Evolutionary conservation across 1,284 basidiomycete species (phyloP), one percentile per base, ranked within the genome.

Genomic region (Cryptococcus deneoformans): DNA sequence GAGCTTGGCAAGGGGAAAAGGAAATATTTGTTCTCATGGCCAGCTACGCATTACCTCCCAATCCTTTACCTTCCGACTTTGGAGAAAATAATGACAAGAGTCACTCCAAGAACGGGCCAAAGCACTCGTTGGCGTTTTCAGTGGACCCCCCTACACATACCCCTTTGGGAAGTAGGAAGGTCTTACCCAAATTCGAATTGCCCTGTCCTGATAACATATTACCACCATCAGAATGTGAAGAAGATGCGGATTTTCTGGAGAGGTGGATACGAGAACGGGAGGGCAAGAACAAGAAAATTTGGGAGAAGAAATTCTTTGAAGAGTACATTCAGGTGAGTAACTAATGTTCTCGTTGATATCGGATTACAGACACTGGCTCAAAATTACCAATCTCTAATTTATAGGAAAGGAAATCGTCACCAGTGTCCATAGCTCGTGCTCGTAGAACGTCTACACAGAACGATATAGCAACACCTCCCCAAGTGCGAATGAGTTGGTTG

Each of bases 1-100:
- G 85, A 70, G 88, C 87, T 1, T 80, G 82, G 38, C 93, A 97
- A 73, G 83, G 84, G 50, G 90, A 89, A 42, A 80, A 81, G 48
- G 82, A 84, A 46, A 84, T 96, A 62, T 96, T 95, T 76, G 83
- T 89, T 56, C 82, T 95, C 73, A 79, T 90, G 60, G 92, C 89
- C 70, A 94, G 90, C 1, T 96, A 92, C 80, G 87, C 92, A 60
- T 80, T 82, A 42, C 88, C 89, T 1, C 72, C 85, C 29, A 59
- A 55, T 2, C 38, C 35, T 14, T 48, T 68, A 2, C 61, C 61
- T 16, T 12, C 38, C 5, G n/a, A 35, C n/a, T 52, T 49, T 4
- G 29, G 29, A 4, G 5, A 29, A 29, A 29, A 29, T 29, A 29
- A 29, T 29, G 29, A 29, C 29, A 29, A 29, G 3, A 29, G 5